Evolutionary conservation across 805 yeast species (phyloP).

Genomic region (Wickerhamiella bombiphila): DNA sequence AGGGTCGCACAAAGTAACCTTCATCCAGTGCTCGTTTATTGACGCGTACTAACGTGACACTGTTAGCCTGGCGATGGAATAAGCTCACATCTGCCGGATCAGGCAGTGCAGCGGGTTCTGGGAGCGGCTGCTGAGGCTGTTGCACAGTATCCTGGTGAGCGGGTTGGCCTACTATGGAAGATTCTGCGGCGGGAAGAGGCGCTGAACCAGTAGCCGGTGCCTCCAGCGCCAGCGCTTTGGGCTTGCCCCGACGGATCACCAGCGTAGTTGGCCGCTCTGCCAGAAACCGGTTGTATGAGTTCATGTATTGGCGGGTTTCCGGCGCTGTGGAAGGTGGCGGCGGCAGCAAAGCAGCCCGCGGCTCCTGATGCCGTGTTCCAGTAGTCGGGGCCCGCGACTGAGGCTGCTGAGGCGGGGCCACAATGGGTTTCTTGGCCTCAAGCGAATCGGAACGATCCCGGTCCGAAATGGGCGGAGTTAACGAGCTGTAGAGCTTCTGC

Average conservation of each 20-base stretch:
- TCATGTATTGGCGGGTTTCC: conserved; percentile 10
- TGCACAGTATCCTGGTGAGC: too few relatives aligned
- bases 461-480: conserved; percentile 9
- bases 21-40: conserved; percentile 19
- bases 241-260: conserved; percentile 8
- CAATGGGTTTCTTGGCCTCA: not conserved
- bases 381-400: not conserved
- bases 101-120: not conserved
- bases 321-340: not conserved
- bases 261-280: conserved; percentile 17
- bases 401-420: not conserved
- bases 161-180: too few relatives aligned
- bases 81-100: conserved; percentile 2
- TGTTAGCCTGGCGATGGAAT: conserved; percentile 11
- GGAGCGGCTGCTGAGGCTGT: not conserved
- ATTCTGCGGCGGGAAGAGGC: not conserved
- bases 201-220: not conserved
- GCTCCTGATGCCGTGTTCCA: too few relatives aligned
- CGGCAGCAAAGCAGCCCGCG: too few relatives aligned
- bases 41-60: conserved; percentile 14
- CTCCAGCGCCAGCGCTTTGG: not conserved
- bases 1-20: conserved; percentile 73
- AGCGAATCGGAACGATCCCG: conserved; percentile 1
- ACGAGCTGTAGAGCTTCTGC: conserved; percentile 16
- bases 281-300: conserved; percentile 16